These are phyloP conservation scores for Silene noctiflora DNA, from an alignment of 179 eudicot genomes.

Conservation along the genomic window DNA sequence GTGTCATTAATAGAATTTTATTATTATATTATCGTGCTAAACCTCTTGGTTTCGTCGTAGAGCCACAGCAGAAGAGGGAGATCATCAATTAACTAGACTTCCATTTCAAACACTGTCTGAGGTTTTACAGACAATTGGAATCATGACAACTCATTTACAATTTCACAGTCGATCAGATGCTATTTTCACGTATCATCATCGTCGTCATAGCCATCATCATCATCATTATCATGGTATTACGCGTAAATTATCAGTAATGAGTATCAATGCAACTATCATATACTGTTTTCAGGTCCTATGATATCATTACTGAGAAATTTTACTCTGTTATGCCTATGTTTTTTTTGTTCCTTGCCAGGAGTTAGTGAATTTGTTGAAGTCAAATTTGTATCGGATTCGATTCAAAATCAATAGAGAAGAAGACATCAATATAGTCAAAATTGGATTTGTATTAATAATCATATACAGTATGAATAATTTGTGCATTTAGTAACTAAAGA, in stretches of 20 bases:
- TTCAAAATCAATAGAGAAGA: neutral
- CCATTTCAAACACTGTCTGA: neutral
- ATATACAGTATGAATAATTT: constrained; percentile 11
- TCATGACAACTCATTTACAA: neutral
- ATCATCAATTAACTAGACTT: neutral
- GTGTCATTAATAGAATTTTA: too few relatives aligned
- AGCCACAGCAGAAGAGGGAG: neutral
- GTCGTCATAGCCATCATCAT: neutral
- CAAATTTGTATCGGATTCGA: neutral
- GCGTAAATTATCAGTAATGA: too few relatives aligned
- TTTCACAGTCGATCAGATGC: neutral
- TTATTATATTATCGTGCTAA: too few relatives aligned
- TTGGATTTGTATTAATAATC: neutral
- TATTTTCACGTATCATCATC: neutral
- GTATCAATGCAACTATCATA: too few relatives aligned
- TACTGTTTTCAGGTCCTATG: too few relatives aligned
- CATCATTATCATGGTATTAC: neutral
- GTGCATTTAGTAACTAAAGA: constrained; percentile 29
- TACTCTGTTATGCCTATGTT: neutral
- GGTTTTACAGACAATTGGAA: neutral
- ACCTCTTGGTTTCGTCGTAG: too few relatives aligned
- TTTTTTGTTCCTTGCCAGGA: neutral
- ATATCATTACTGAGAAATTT: neutral
- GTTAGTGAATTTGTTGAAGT: too few relatives aligned
- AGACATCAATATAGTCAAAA: neutral